Conservation (phyloP, 345 rosid species). For the Luvunga scandens region DNA sequence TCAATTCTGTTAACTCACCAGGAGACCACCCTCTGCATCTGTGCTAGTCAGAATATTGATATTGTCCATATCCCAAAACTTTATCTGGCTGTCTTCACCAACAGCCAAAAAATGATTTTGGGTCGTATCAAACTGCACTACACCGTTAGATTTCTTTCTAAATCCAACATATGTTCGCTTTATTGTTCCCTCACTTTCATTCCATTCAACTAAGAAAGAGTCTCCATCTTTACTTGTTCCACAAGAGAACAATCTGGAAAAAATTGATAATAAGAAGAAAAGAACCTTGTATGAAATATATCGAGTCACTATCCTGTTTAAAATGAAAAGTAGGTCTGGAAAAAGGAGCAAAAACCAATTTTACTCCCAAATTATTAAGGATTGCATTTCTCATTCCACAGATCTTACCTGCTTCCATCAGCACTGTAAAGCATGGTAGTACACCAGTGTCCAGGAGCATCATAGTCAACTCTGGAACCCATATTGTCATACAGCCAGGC, state of each 20-base stretch:
- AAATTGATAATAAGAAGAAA: neutral
- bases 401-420: slow-evolving; percentile 70
- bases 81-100: slow-evolving; percentile 83
- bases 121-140: slow-evolving; percentile 80
- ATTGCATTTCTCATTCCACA: neutral
- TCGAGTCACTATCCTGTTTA: neutral
- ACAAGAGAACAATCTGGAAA: slow-evolving; percentile 78
- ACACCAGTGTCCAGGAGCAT: slow-evolving; percentile 80
- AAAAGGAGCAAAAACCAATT: neutral
- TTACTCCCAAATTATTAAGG: neutral
- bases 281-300: neutral
- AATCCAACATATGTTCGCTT: slow-evolving; percentile 72
- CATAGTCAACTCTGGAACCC: slow-evolving; percentile 81
- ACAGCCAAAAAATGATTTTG: slow-evolving; percentile 87
- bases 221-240: slow-evolving; percentile 94
- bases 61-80: slow-evolving; percentile 94
- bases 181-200: slow-evolving; percentile 88
- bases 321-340: neutral
- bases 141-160: slow-evolving; percentile 59
- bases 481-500: slow-evolving; percentile 82
- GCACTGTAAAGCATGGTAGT: slow-evolving; percentile 87
- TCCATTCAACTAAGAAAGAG: slow-evolving; percentile 84
- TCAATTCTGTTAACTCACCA: slow-evolving; percentile 50
- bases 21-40: slow-evolving; percentile 86
- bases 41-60: slow-evolving; percentile 48